Base-by-base conservation (phyloP, 2,329 filamentous ascomycete genomes). In the Fusarium proliferatum region DNA sequence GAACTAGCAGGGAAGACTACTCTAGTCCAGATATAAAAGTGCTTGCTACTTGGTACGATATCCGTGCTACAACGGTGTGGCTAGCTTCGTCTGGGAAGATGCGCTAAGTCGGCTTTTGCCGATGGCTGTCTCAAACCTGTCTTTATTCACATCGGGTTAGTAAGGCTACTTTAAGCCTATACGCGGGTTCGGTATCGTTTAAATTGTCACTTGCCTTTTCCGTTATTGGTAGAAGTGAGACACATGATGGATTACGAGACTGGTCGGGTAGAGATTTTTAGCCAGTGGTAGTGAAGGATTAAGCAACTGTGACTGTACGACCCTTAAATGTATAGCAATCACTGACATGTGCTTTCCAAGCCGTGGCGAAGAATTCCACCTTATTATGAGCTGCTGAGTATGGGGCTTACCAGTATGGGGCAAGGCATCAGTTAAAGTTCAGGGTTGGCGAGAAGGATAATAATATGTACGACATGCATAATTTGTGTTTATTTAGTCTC, bases 261-360 rank as follows among this genome's bases (percentile, higher is more conserved):
- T 43, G 15, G 15, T 5, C 15, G 6, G 1, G 10, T 43, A 23
- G 23, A 23, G 6, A 23, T 43, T 43, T 23, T 15, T 17, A 23
- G 9, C n/a, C n/a, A 43, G 23, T 43, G 9, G 9, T 10, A 43
- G n/a, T 43, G 4, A 23, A 43, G 9, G 6, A 0, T 23, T 0
- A 11, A 16, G n/a, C 2, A 11, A 16, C 4, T 43, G 15, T 7
- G 0, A 11, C 41, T 11, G 6, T 5, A 7, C 13, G 15, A n/a
- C n/a, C 10, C n/a, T 7, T 23, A 2, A 43, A 16, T 10, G 9
- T 23, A 23, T 17, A 16, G n/a, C 9, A 0, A 23, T 23, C n/a
- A 4, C n/a, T 23, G 9, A 43, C 41, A 16, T 7, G 9, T 7
- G 15, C 41, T 43, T 43, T 43, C 15, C 4, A 9, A 11, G 9